Percentiles rank a stretch among this genome's conserved stretches.
Evolutionary conservation across 1,284 basidiomycete genomes (phyloP).

Genomic region (Tylopilus sp.): DNA sequence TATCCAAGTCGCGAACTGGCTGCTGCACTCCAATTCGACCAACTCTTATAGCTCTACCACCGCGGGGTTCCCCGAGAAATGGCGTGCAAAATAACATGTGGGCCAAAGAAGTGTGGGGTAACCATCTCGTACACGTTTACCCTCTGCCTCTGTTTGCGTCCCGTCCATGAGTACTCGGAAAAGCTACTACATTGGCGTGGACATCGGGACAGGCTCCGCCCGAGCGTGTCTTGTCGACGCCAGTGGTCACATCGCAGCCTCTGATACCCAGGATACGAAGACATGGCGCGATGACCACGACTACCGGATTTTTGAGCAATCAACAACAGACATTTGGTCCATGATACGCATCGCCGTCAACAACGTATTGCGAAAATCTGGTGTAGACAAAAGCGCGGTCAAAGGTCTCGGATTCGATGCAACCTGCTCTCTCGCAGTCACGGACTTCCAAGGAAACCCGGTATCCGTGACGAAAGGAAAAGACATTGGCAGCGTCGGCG

Average conservation of each 20-base stretch:
- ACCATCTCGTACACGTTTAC: slow-evolving; percentile 2
- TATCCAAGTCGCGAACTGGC: background rate
- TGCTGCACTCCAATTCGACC: background rate
- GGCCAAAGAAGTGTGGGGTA: slow-evolving; percentile 12
- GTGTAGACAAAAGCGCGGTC: slow-evolving; percentile 61
- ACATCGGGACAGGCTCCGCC: slow-evolving; percentile 91
- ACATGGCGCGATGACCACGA: slow-evolving; percentile 86
- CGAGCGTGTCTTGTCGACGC: slow-evolving; percentile 80
- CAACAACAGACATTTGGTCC: slow-evolving; percentile 83
- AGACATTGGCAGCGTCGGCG: slow-evolving; percentile 55
- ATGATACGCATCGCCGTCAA: slow-evolving; percentile 71
- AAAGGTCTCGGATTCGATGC: slow-evolving; percentile 96
- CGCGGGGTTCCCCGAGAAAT: slow-evolving; percentile 2
- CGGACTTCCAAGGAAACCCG: slow-evolving; percentile 71
- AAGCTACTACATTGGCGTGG: slow-evolving; percentile 64
- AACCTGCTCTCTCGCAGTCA: slow-evolving; percentile 92
- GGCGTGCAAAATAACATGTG: slow-evolving; percentile 1
- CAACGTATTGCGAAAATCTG: slow-evolving; percentile 62
- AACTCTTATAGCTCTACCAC: background rate
- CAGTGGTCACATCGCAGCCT: slow-evolving; percentile 77
- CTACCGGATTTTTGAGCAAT: slow-evolving; percentile 94
- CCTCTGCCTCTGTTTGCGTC: background rate
- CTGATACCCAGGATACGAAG: slow-evolving; percentile 71
- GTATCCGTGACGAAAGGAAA: slow-evolving; percentile 77
- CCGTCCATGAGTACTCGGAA: slow-evolving; percentile 27